Percentiles rank a stretch among this genome's conserved stretches.
Evolutionary conservation across 1,284 basidiomycete species (phyloP).

Genomic region (Malassezia globosa): DNA sequence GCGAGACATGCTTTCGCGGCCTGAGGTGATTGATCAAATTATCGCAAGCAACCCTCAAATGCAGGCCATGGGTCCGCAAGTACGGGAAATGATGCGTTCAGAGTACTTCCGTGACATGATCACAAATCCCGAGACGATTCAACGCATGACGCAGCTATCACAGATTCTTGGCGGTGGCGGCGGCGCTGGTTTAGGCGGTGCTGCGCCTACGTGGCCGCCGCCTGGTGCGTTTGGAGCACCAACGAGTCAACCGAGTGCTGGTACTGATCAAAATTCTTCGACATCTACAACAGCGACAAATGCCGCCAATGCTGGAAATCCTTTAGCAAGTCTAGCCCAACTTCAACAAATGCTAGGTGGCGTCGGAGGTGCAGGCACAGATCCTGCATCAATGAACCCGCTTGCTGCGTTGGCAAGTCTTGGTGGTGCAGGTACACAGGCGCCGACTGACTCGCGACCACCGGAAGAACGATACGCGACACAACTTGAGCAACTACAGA

Average conservation of each 20-base stretch:
- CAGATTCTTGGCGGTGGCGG: slow-evolving; percentile 28
- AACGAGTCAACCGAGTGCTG: not conserved
- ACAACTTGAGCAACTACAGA: slow-evolving; percentile 41
- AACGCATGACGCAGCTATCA: slow-evolving; percentile 34
- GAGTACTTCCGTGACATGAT: slow-evolving; percentile 41
- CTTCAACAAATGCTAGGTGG: slow-evolving; percentile 15
- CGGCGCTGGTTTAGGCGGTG: slow-evolving; percentile 14
- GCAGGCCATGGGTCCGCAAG: slow-evolving; percentile 33
- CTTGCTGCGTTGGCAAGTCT: slow-evolving; percentile 8
- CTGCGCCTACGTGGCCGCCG: slow-evolving; percentile 27
- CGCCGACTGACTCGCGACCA: slow-evolving; percentile 23
- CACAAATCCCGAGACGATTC: slow-evolving; percentile 41
- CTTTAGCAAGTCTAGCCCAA: slow-evolving; percentile 1
- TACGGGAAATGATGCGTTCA: slow-evolving; percentile 39
- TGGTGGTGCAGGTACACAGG: not conserved
- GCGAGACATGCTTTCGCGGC: slow-evolving; percentile 36
- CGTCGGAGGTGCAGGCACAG: slow-evolving; percentile 15
- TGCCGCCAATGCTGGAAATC: slow-evolving; percentile 12
- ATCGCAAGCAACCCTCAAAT: slow-evolving; percentile 41
- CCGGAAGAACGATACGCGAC: slow-evolving; percentile 40
- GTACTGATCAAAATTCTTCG: not conserved
- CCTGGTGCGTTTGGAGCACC: slow-evolving; percentile 27
- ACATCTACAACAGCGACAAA: not conserved
- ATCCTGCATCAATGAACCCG: not conserved
- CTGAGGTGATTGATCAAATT: slow-evolving; percentile 44